Conservation (phyloP, 2,329 filamentous ascomycete genomes). For the Colletotrichum cordylinicola region DNA sequence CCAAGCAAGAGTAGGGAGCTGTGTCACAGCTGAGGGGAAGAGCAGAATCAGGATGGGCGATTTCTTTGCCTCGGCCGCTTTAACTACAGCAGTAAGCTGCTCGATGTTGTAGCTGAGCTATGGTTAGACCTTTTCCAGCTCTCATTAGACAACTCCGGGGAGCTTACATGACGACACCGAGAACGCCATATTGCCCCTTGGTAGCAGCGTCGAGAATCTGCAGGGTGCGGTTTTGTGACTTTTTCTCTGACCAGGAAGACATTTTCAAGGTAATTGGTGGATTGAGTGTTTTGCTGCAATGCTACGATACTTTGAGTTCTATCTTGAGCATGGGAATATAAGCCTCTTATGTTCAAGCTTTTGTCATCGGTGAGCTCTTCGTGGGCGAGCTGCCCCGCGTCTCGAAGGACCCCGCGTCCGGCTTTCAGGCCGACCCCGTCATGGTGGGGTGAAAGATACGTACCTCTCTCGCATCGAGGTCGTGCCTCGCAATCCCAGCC, state of each 20-base stretch:
- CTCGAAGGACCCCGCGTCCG: neutral
- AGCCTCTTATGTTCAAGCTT: neutral
- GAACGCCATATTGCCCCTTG: constrained; percentile 59
- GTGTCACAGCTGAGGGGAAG: constrained; percentile 44
- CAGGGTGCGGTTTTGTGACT: constrained; percentile 14
- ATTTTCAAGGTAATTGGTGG: neutral
- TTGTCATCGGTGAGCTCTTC: neutral
- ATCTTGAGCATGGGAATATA: neutral
- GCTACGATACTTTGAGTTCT: neutral
- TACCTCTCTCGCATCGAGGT: neutral
- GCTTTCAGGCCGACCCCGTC: neutral
- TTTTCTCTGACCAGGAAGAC: constrained; percentile 7
- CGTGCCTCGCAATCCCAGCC: neutral
- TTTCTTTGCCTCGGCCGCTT: constrained; percentile 70
- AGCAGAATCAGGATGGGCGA: constrained; percentile 73
- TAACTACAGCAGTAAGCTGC: constrained; percentile 70
- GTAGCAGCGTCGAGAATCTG: constrained; percentile 57
- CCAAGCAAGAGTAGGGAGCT: constrained; percentile 54
- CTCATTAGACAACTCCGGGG: neutral
- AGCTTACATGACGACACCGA: constrained; percentile 52
- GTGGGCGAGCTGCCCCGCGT: neutral
- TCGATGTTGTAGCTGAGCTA: constrained; percentile 71
- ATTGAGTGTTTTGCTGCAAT: no score
- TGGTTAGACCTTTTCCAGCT: neutral
- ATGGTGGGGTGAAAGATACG: neutral